These are phyloP conservation scores for Silybum marianum DNA, from an alignment of 129 eudicot species.

Conservation along the genomic window DNA sequence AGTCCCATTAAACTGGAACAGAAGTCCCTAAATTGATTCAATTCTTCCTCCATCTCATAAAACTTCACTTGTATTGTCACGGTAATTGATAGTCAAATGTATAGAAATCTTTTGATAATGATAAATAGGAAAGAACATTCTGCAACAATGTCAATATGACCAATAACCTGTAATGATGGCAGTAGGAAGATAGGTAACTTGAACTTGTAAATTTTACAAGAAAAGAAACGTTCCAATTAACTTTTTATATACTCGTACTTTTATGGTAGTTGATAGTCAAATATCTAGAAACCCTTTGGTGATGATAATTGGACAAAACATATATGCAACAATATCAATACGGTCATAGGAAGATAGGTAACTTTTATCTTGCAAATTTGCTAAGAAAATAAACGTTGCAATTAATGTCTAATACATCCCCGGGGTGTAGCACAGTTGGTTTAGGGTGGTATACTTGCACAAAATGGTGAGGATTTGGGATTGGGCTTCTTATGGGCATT, in stretches of 20 bases:
- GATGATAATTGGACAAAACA: neutral
- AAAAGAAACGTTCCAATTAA: neutral
- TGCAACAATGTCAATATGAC: neutral
- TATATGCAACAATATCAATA: neutral
- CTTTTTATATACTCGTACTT: neutral
- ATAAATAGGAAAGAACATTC: neutral
- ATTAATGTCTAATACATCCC: neutral
- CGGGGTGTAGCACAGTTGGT: no score
- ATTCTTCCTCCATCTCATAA: neutral
- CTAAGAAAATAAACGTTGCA: constrained; percentile 7
- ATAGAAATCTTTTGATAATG: neutral
- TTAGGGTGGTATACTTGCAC: no score
- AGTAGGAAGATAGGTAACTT: neutral
- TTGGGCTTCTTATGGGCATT: no score
- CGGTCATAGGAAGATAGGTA: neutral
- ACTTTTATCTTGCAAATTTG: neutral
- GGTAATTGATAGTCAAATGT: neutral
- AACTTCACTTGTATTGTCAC: neutral
- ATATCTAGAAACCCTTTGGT: neutral
- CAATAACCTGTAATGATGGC: neutral
- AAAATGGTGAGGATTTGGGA: no score
- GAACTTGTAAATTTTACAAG: neutral
- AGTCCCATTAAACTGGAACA: no score
- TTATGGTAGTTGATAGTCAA: neutral
- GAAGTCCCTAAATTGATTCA: neutral